Evolutionary conservation across 495 filamentous ascomycete genomes (phyloP).

Genomic region (Talaromyces trachyspermus): DNA sequence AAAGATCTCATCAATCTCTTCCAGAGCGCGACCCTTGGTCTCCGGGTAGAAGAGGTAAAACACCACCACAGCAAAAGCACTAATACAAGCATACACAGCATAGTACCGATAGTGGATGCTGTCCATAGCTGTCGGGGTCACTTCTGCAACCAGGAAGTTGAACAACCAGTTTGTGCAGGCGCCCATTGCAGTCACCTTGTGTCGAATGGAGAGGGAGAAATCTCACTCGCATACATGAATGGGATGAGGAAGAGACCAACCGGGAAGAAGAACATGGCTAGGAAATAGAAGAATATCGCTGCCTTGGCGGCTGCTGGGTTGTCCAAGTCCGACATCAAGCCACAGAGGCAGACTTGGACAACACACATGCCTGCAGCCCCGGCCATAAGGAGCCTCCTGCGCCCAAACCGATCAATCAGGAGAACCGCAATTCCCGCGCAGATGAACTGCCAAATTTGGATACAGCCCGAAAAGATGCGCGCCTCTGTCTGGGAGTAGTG

Average conservation of each 20-base stretch:
- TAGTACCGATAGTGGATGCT: constrained; percentile 54
- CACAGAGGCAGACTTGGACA: constrained; percentile 52
- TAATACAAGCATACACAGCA: constrained; percentile 56
- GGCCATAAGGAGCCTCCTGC: constrained; percentile 50
- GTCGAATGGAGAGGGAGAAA: constrained; percentile 54
- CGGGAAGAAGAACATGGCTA: constrained; percentile 61
- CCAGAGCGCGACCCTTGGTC: neutral
- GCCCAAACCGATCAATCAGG: constrained; percentile 20
- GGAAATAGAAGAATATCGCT: constrained; percentile 47
- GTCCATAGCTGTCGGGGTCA: constrained; percentile 53
- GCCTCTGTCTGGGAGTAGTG: constrained; percentile 14
- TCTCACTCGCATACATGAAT: constrained; percentile 56
- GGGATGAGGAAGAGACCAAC: constrained; percentile 61
- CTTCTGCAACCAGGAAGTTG: constrained; percentile 47
- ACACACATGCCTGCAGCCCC: constrained; percentile 50
- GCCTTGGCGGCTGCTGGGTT: constrained; percentile 22
- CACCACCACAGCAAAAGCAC: constrained; percentile 49
- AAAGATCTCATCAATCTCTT: neutral
- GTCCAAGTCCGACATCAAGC: constrained; percentile 21
- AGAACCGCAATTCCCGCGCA: constrained; percentile 16
- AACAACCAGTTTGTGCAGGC: constrained; percentile 28
- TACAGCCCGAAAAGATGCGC: constrained; percentile 15
- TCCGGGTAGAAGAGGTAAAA: constrained; percentile 30
- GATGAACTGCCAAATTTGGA: constrained; percentile 19
- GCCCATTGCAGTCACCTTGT: constrained; percentile 53